These are phyloP conservation scores for Scolecobasidium constrictum DNA, from an alignment of 2,329 filamentous ascomycete genomes.

Conservation along the genomic window DNA sequence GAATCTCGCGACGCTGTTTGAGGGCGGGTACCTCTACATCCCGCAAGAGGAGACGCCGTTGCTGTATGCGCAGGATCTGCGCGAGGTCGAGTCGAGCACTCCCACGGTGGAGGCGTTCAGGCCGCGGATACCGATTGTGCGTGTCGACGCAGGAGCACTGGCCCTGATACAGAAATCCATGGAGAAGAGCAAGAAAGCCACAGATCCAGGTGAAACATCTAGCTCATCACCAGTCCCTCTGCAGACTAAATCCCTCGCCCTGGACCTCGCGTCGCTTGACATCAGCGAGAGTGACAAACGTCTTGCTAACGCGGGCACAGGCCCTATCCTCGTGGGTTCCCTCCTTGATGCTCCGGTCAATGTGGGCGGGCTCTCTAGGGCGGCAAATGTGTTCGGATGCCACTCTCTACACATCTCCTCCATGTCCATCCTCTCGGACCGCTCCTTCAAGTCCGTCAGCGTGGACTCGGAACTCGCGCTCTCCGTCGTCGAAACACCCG, in stretches of 20 bases:
- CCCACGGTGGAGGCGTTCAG: neutral
- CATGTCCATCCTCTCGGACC: constrained; percentile 28
- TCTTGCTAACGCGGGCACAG: constrained; percentile 16
- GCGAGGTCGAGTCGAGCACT: neutral
- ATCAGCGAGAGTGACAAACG: constrained; percentile 10
- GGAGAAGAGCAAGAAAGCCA: neutral
- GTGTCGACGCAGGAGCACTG: neutral
- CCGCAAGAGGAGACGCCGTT: constrained; percentile 29
- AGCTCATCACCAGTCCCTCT: constrained; percentile 21
- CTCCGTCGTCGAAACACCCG: constrained; percentile 29
- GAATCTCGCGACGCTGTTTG: constrained; percentile 32
- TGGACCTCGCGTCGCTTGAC: neutral
- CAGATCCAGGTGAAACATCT: constrained; percentile 3
- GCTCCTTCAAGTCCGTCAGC: constrained; percentile 38
- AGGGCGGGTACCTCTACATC: constrained; percentile 33
- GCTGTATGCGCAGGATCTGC: constrained; percentile 29
- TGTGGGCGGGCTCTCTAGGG: constrained; percentile 38
- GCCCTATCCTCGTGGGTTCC: constrained; percentile 38
- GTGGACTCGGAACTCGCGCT: constrained; percentile 40
- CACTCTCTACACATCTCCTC: constrained; percentile 33
- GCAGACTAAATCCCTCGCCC: constrained; percentile 33
- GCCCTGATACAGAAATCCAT: neutral
- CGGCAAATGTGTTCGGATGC: constrained; percentile 41
- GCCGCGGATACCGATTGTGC: neutral
- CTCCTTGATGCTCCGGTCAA: constrained; percentile 40